These are phyloP conservation scores for Colletotrichum neosansevieriae DNA, from an alignment of 2,329 filamentous ascomycete species.

Conservation along the genomic window DNA sequence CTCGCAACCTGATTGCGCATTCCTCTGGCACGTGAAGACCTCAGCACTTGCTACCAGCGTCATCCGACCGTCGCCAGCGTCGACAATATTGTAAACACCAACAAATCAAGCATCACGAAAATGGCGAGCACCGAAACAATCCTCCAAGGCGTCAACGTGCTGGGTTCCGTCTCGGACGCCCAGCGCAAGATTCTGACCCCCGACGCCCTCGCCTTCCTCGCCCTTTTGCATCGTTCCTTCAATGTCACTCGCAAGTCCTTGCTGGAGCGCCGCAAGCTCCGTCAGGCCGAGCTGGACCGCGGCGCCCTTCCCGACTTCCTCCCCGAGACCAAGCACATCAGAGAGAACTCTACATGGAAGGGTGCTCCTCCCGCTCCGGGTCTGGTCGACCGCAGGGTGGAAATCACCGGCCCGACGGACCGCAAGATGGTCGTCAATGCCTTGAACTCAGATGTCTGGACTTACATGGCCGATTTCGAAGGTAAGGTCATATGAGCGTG, in stretches of 20 bases:
- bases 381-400: constrained; percentile 90
- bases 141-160: constrained; percentile 60
- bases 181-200: constrained; percentile 93
- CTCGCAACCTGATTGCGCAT: constrained; percentile 24
- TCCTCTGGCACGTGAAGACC: constrained; percentile 36
- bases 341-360: constrained; percentile 94
- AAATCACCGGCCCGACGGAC: constrained; percentile 97
- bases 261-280: constrained; percentile 84
- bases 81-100: constrained; percentile 19
- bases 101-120: constrained; percentile 43
- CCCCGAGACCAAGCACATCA: constrained; percentile 94
- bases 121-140: constrained; percentile 82
- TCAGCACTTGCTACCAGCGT: constrained; percentile 6
- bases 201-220: constrained; percentile 90
- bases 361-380: constrained; percentile 92
- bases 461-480: constrained; percentile 99
- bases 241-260: constrained; percentile 89
- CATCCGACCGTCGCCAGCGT: background rate
- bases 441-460: constrained; percentile 95
- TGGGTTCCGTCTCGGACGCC: constrained; percentile 80
- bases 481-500: constrained; percentile 62
- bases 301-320: constrained; percentile 93
- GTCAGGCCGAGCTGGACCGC: constrained; percentile 93
- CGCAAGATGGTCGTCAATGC: constrained; percentile 99
- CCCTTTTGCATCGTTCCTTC: constrained; percentile 94